phyloP scores from a whole-genome alignment of 805 yeast genomes.

The Sungouiella blattae region DNA sequence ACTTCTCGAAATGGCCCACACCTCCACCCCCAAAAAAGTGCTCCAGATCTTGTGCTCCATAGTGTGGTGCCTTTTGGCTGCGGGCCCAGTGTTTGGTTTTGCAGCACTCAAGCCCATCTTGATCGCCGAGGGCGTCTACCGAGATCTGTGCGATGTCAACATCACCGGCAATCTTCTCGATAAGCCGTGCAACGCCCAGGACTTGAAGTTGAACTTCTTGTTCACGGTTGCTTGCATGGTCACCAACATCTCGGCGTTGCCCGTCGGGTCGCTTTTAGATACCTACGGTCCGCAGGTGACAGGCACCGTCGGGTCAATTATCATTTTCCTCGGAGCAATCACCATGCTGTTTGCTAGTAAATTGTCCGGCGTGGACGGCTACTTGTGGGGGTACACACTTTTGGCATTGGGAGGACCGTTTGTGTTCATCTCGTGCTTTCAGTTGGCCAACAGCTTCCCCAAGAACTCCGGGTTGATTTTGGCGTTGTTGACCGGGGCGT shows the following conservation, averaged over 20 bases:
- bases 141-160: constrained; percentile 48
- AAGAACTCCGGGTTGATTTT: constrained; percentile 73
- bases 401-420: constrained; percentile 93
- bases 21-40: constrained; percentile 26
- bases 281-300: constrained; percentile 75
- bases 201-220: constrained; percentile 72
- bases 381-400: constrained; percentile 66
- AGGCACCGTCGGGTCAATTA: constrained; percentile 67
- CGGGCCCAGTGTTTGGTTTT: constrained; percentile 93
- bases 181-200: constrained; percentile 70
- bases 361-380: constrained; percentile 52
- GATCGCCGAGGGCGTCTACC: constrained; percentile 72
- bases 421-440: constrained; percentile 86
- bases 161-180: constrained; percentile 6
- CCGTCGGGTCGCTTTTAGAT: constrained; percentile 81
- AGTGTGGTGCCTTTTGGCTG: constrained; percentile 83
- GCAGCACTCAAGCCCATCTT: constrained; percentile 90
- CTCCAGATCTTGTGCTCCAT: constrained; percentile 71
- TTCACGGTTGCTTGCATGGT: constrained; percentile 85
- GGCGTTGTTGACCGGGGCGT: constrained; percentile 88
- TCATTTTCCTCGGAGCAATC: constrained; percentile 56
- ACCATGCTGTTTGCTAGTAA: constrained; percentile 38
- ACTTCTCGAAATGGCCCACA: constrained; percentile 14
- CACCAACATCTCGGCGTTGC: constrained; percentile 77
- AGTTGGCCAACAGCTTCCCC: constrained; percentile 84